Evolutionary conservation across 2,329 filamentous ascomycete genomes (phyloP), one percentile per base, ranked within the genome.

Genomic region (Ceratocystis cubensis): DNA sequence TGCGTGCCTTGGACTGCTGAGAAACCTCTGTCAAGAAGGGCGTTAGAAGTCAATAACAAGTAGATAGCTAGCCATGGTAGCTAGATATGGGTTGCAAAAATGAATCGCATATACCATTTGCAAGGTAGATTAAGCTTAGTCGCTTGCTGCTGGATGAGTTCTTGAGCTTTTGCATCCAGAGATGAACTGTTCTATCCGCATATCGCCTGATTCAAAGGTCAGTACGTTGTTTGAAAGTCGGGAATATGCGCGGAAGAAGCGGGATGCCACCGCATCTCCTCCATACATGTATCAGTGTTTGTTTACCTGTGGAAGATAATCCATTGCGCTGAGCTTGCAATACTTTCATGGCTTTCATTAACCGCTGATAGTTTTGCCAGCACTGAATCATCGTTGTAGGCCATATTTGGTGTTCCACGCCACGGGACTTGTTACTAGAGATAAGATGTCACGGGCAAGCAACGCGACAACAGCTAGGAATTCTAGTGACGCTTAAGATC

Each of bases 311-410:
- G 93, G 75, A 99, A 99, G 88, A 99, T 95, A 69, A 99, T 94
- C 95, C 95, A 99, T 85, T 97, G 93, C 67, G 94, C 91, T 69
- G 96, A 92, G 45, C 90, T 93, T 69, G 96, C 84, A 73, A 99
- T 97, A 77, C 91, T 95, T 75, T 99, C 94, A 75, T 99, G 93
- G 10, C 91, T 96, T 78, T 99, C 95, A 76, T 96, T 96, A 69
- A 99, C 84, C 53, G 91, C 90, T 41, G 92, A 95, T 65, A 99
- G 87, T 79, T 96, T 96, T 65, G 93, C 91, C 75, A 92, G 85
- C 66, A 99, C 91, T 61, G 91, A 89, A 78, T 99, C 94, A 77
- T 97, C 92, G 71, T 88, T 94, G 78, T 96, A 97, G 59, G 94
- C 87, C 93, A 99, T 96, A 69, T 68, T 76, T 71, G 22, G 37